Base-by-base conservation (phyloP, 2,329 filamentous ascomycete genomes). In the Penicillium sp. region DNA sequence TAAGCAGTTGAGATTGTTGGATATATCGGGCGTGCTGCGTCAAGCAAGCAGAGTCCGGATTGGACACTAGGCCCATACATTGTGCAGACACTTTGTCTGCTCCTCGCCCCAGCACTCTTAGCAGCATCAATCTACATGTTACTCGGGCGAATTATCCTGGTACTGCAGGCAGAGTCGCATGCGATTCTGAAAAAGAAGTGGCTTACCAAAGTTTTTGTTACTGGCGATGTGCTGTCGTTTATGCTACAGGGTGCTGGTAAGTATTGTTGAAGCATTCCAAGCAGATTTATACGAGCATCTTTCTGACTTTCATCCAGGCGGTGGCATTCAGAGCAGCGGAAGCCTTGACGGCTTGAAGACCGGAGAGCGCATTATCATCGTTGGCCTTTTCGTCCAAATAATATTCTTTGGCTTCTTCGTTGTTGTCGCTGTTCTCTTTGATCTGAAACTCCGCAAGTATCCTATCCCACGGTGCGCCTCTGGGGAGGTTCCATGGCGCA, bases 81-180 rank as follows among this genome's bases (percentile, higher is more conserved):
- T 9, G 5, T 47, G 3, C 44, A 47, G 14, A 47, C 44, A 37
- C 40, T 51, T 26, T 33, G 45, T 17, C 35, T 57, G 31, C 35
- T 64, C 50, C 49, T 63, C 17, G 51, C 40, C 19, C 48, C 51
- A 3, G 40, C 53, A 17, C 48, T 62, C 9, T 30, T 59, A 25
- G 58, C 47, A 10, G 50, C 50, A 5, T 53, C 50, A n/a, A 47
- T 53, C 2, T 53, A 53, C 10, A 53, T 53, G 50, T 9, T 53
- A 1, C 50, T 53, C 14, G 50, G 50, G 5, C 31, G 50, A n/a
- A 38, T 53, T 14, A 40, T 47, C 11, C n/a, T 46, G 17, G 30
- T 47, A 2, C 35, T 53, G 4, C 30, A 47, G 12, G 50, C 41
- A 8, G 50, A 53, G 14, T 26, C 41, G 6, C 42, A 46, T 26